Evolutionary conservation across 495 filamentous ascomycete genomes (phyloP), one percentile per base, ranked within the genome.

Genomic region (Aspergillus funiculosus): DNA sequence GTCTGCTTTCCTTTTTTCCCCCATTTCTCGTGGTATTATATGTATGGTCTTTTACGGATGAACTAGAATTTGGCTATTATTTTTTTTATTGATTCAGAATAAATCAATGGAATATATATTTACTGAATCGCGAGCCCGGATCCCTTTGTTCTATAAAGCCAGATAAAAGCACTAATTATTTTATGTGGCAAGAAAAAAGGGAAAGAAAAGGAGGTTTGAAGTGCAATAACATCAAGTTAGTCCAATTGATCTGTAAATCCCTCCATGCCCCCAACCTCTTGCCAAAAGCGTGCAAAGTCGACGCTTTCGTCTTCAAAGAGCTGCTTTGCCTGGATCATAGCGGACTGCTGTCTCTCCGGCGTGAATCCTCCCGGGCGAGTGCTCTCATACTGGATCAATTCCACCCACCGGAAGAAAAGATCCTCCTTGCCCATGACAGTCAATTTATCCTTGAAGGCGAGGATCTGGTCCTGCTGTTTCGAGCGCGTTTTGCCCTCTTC

Each of bases 391-490:
- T 94, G 87, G 28, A 94, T 72, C 43, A 92, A 62, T 66, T 94
- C 88, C 38, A 90, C 83, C 85, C 86, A 89, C 24, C 82, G 75
- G 63, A 82, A 92, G 66, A 94, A 94, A 6, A 94, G 60, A 44
- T 82, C 77, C 60, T 92, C 88, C 62, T 92, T 90, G 7, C 85
- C 85, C 58, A 89, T 66, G 2, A 71, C 71, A 2, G 76, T 73
- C 48, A 94, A 67, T 35, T 76, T 76, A 30, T 89, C 83, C 57
- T 82, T 79, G 57, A 92, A 89, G 1, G 72, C 68, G 30, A 88
- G 68, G 6, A 88, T 75, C 60, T 86, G 81, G 28, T 76, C 74
- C 11, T 81, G 63, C 25, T 73, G 68, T 8, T 44, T 56, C 5
- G 62, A 59, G 8, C 57, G 54, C 2, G 64, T 66, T n/a, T 70